These are phyloP conservation scores for Mortierella sp. DNA, from an alignment of 371 early-diverging fungal genomes.

Conservation along the genomic window DNA sequence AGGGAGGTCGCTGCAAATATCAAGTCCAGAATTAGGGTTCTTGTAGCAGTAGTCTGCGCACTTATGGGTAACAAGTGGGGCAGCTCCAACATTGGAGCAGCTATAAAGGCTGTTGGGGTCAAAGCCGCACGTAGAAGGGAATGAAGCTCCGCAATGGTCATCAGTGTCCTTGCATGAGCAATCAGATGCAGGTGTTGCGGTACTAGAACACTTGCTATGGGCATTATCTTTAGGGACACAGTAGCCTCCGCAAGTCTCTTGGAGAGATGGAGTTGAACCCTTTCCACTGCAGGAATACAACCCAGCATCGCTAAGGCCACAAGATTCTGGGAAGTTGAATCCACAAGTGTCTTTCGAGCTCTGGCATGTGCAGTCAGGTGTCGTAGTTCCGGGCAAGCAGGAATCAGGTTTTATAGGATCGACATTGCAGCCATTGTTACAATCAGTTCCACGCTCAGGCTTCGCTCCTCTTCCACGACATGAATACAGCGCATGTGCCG, in stretches of 20 bases:
- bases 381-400: too few relatives aligned
- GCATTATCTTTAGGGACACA: too few relatives aligned
- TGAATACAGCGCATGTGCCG: background rate
- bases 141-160: conserved; percentile 14
- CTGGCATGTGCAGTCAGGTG: background rate
- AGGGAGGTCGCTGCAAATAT: too few relatives aligned
- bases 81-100: background rate
- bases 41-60: too few relatives aligned
- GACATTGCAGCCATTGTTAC: too few relatives aligned
- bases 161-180: too few relatives aligned
- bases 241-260: conserved; percentile 10
- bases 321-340: conserved; percentile 15
- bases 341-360: conserved; percentile 7
- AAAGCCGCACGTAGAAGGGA: conserved; percentile 8
- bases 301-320: conserved; percentile 4
- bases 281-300: conserved; percentile 15
- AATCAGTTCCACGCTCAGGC: too few relatives aligned
- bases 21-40: too few relatives aligned
- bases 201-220: background rate
- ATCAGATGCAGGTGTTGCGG: background rate
- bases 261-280: background rate
- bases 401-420: conserved; percentile 6
- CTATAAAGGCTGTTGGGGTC: conserved; percentile 9
- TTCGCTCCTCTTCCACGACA: too few relatives aligned
- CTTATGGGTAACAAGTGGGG: background rate